These are phyloP conservation scores for Kodamaea hsintzibuensis DNA, from an alignment of 805 yeast species.

Conservation along the genomic window DNA sequence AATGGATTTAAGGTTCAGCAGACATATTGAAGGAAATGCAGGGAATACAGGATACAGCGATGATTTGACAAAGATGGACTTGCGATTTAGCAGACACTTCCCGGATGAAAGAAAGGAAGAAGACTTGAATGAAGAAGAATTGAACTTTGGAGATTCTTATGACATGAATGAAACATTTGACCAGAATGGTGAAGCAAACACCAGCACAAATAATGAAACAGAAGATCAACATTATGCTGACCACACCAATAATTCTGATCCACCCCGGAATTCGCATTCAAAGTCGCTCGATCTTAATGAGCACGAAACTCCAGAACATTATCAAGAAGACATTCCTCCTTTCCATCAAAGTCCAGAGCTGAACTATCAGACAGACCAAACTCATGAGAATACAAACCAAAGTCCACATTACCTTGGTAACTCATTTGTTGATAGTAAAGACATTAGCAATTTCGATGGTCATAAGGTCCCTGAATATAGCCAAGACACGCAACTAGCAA, in stretches of 20 bases:
- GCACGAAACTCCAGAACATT: not conserved
- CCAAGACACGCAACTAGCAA: not conserved
- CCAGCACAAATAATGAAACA: not conserved
- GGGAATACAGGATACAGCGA: not conserved
- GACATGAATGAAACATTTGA: not conserved
- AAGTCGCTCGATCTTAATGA: not conserved
- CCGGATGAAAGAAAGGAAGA: not conserved
- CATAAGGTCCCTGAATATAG: not conserved
- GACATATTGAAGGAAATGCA: not conserved
- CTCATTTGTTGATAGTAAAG: not conserved
- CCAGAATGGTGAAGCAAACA: not conserved
- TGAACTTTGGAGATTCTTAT: not conserved
- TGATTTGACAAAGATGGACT: not conserved
- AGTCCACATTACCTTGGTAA: not conserved
- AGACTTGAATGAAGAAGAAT: not conserved
- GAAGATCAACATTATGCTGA: not conserved
- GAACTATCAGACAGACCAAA: not conserved
- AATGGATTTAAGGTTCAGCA: not conserved
- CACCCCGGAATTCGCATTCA: no score
- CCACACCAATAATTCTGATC: not conserved
- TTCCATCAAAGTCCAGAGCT: not conserved
- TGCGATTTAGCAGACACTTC: not conserved
- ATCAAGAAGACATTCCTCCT: not conserved
- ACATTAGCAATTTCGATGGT: not conserved
- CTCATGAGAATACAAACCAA: not conserved